These are phyloP conservation scores for Quercus suber DNA, from an alignment of 306 rosid species.

Conservation along the genomic window DNA sequence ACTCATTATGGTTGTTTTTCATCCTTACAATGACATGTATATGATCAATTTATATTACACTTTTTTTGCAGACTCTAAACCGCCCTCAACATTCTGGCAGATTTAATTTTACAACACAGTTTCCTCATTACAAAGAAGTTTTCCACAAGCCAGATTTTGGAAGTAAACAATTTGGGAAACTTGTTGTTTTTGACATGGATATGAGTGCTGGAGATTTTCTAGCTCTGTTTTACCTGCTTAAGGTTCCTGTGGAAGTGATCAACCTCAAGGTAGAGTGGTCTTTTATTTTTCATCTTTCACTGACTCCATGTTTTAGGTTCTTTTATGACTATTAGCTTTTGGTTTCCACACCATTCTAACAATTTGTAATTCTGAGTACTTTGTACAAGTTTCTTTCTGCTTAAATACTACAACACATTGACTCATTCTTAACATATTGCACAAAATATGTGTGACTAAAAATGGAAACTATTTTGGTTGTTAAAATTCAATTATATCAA, in stretches of 20 bases:
- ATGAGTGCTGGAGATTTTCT: constrained; percentile 96
- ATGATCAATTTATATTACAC: background rate
- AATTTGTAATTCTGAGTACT: too few species aligned
- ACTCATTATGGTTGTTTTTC: too few species aligned
- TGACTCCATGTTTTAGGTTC: too few species aligned
- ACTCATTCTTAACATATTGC: too few species aligned
- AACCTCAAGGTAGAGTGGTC: constrained; percentile 62
- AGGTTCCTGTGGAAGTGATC: constrained; percentile 73
- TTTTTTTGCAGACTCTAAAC: constrained; percentile 37
- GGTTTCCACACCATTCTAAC: background rate
- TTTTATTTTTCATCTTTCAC: background rate
- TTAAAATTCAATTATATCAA: background rate
- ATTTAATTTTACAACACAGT: constrained; percentile 74
- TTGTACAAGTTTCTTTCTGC: too few species aligned
- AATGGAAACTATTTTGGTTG: background rate
- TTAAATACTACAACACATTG: too few species aligned
- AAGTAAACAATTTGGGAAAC: constrained; percentile 53
- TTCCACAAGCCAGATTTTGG: constrained; percentile 57
- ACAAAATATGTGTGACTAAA: background rate
- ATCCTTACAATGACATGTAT: constrained; percentile 6
- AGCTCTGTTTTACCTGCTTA: constrained; percentile 73
- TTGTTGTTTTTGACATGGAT: constrained; percentile 90
- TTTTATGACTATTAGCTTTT: background rate
- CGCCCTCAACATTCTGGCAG: constrained; percentile 51
- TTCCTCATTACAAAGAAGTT: constrained; percentile 69